Percentiles rank a stretch among this genome's conserved stretches.
Conservation (phyloP, 176 grass and related monocot genomes). For the Musa troglodytarum region DNA sequence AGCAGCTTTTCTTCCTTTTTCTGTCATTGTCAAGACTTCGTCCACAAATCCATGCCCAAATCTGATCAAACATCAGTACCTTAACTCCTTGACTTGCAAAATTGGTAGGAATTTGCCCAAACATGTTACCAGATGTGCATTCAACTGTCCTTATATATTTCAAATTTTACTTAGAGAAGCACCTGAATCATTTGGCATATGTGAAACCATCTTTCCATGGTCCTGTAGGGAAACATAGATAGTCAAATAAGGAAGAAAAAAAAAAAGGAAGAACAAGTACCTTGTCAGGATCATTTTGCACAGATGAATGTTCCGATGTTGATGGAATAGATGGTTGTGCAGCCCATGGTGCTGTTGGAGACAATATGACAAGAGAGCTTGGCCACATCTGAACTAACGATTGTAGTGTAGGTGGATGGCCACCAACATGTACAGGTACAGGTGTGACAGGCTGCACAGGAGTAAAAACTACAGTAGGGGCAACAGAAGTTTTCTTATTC, state of each 20-base stretch:
- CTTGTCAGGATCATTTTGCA: not conserved
- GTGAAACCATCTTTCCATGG: not conserved
- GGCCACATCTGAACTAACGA: constrained; percentile 14
- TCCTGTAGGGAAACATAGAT: not conserved
- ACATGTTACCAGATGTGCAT: not conserved
- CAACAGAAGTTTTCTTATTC: constrained; percentile 18
- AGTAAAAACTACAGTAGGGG: constrained; percentile 9
- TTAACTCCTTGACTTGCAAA: not conserved
- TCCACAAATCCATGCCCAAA: not conserved
- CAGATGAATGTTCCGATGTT: not conserved
- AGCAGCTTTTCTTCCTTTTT: not conserved
- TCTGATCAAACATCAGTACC: not conserved
- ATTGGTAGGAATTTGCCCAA: not conserved
- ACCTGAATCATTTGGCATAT: not conserved
- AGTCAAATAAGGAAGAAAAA: not conserved
- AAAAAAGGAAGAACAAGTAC: not conserved
- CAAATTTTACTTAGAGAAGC: not conserved
- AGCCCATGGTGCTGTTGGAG: constrained; percentile 10
- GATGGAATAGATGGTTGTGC: not conserved
- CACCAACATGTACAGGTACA: constrained; percentile 3
- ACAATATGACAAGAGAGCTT: constrained; percentile 16
- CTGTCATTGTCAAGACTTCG: not conserved
- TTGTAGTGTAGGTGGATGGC: not conserved
- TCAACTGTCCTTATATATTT: not conserved
- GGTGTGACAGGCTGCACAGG: constrained; percentile 12